Base-by-base conservation (phyloP, 1,139 yeast species). In the Geotrichum macrosporum region DNA sequence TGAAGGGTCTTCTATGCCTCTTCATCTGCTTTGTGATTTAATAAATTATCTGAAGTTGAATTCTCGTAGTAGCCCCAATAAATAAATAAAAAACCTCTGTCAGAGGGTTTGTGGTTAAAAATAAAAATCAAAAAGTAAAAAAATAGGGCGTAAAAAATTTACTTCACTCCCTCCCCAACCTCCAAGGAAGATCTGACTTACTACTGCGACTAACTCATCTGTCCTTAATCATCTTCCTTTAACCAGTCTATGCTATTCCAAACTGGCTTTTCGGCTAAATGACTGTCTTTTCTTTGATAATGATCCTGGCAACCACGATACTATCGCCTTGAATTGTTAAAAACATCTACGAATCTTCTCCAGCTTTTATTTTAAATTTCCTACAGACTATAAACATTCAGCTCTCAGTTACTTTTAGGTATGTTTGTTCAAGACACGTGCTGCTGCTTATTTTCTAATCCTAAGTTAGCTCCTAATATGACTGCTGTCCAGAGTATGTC, bases 401-500 rank as follows among this genome's bases (percentile, higher is more conserved):
- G n/a, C n/a, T n/a, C n/a, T n/a, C n/a, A n/a, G n/a, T n/a, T n/a
- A n/a, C n/a, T n/a, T n/a, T n/a, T n/a, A n/a, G n/a, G n/a, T n/a
- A n/a, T n/a, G n/a, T n/a, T n/a, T n/a, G n/a, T n/a, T n/a, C n/a
- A n/a, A n/a, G n/a, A n/a, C n/a, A n/a, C n/a, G n/a, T n/a, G n/a
- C n/a, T n/a, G n/a, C n/a, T n/a, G n/a, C n/a, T n/a, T n/a, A n/a
- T n/a, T n/a, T n/a, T n/a, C n/a, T n/a, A n/a, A n/a, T n/a, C n/a
- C n/a, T n/a, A n/a, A n/a, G n/a, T n/a, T n/a, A n/a, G n/a, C n/a
- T n/a, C n/a, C n/a, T 24, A 24, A 6, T 9, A 44, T 44, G 48
- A 35, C 48, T 26, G 37, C 43, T 22, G 40, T 39, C 32, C 48
- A 44, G 22, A 34, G 34, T 26, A 38, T 44, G 48, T 44, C 48